A percentile compares a stretch with the other conserved stretches of the same genome.
Conservation (phyloP, 345 rosid species). For the Aquilaria yunnanensis region DNA sequence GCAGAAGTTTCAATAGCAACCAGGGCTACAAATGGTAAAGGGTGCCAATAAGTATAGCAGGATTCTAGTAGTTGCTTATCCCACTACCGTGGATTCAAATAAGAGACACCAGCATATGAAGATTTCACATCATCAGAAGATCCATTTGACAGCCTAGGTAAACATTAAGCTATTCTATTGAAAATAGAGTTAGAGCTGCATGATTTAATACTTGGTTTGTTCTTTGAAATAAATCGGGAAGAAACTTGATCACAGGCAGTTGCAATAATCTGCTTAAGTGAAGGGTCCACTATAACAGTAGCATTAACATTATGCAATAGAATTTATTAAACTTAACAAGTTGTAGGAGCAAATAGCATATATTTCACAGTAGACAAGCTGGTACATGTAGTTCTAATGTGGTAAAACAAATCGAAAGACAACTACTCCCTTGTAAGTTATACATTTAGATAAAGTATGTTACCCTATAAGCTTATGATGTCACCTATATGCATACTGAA, state of each 20-base stretch:
- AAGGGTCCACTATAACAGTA: slow-evolving; percentile 78
- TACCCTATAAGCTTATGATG: no score
- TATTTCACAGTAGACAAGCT: no score
- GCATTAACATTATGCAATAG: slow-evolving; percentile 63
- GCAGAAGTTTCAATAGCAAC: slow-evolving; percentile 87
- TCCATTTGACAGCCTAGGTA: slow-evolving; percentile 18
- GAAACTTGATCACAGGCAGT: slow-evolving; percentile 58
- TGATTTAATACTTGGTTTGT: slow-evolving; percentile 15
- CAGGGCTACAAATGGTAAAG: slow-evolving; percentile 67
- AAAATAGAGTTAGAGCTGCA: slow-evolving; percentile 10
- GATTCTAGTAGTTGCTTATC: slow-evolving; percentile 21
- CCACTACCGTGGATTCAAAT: slow-evolving; percentile 78
- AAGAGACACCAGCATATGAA: slow-evolving; percentile 32
- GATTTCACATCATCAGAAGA: slow-evolving; percentile 16
- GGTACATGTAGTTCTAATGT: neutral
- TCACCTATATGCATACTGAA: no score
- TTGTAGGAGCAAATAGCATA: no score
- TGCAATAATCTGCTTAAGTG: slow-evolving; percentile 43
- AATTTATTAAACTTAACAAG: neutral
- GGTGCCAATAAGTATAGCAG: slow-evolving; percentile 49
- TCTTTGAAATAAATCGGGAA: slow-evolving; percentile 18
- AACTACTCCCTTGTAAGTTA: neutral
- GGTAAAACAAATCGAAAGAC: neutral
- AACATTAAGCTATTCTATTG: slow-evolving; percentile 10
- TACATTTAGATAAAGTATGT: neutral